phyloP scores from a whole-genome alignment of 257 asterid genomes.

The Petunia axillaris region DNA sequence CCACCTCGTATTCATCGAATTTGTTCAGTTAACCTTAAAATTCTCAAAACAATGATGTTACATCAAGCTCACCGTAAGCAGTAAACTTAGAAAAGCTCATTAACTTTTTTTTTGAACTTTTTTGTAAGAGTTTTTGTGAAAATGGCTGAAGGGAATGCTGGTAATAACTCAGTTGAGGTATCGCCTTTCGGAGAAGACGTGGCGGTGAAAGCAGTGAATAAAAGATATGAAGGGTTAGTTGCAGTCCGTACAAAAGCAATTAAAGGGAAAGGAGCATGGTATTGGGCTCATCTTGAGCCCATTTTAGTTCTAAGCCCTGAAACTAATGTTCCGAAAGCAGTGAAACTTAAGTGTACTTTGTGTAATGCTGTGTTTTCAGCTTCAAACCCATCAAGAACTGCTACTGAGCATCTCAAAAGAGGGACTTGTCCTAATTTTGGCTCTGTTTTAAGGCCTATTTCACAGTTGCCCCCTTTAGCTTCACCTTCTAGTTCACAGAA shows the following conservation, averaged over 20 bases:
- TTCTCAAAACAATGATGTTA: conserved; percentile 31
- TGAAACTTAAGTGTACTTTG: conserved; percentile 75
- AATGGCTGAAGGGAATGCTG: conserved; percentile 52
- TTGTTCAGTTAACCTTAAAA: not conserved
- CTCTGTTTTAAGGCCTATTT: conserved; percentile 54
- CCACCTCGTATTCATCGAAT: conserved; percentile 23
- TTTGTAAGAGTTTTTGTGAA: conserved; percentile 2
- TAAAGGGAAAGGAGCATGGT: conserved; percentile 98
- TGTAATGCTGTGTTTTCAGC: conserved; percentile 79
- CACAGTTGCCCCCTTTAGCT: conserved; percentile 69
- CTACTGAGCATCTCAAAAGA: conserved; percentile 79
- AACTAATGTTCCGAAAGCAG: conserved; percentile 71
- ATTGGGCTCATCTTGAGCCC: conserved; percentile 95
- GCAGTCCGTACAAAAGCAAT: conserved; percentile 79
- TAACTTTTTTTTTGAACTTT: conserved; percentile 14
- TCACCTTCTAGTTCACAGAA: conserved; percentile 64
- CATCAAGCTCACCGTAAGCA: conserved; percentile 34
- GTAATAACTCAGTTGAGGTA: conserved; percentile 39
- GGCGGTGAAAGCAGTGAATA: conserved; percentile 62
- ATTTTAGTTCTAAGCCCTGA: conserved; percentile 63
- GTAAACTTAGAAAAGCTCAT: conserved; percentile 29
- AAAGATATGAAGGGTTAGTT: conserved; percentile 71
- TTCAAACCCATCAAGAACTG: conserved; percentile 86
- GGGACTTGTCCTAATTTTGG: conserved; percentile 81
- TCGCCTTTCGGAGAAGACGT: conserved; percentile 45